These are phyloP conservation scores for Elasticomyces elasticus DNA, from an alignment of 495 filamentous ascomycete species.

Conservation along the genomic window DNA sequence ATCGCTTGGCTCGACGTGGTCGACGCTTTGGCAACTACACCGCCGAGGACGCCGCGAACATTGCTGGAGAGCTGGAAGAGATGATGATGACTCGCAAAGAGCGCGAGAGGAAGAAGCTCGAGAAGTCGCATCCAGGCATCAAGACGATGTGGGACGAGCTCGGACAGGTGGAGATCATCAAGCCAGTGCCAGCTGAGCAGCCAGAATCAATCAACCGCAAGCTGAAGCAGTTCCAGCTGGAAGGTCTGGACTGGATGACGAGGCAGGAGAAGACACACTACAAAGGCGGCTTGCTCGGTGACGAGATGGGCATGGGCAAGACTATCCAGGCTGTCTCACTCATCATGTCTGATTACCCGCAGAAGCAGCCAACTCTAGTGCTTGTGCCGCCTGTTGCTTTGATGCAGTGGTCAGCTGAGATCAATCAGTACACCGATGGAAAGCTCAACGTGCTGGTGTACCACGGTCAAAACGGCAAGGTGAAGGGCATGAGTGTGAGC, in stretches of 20 bases:
- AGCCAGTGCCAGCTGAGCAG: slow-evolving; percentile 58
- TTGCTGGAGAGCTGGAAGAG: slow-evolving; percentile 11
- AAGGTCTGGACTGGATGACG: slow-evolving; percentile 90
- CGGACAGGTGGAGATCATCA: slow-evolving; percentile 53
- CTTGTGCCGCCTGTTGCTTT: slow-evolving; percentile 89
- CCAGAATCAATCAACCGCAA: slow-evolving; percentile 67
- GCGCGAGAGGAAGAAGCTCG: slow-evolving; percentile 56
- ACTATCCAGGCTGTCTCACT: slow-evolving; percentile 95
- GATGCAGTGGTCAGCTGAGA: slow-evolving; percentile 95
- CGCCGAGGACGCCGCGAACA: background rate
- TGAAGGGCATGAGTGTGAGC: slow-evolving; percentile 60
- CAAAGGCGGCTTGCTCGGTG: slow-evolving; percentile 80
- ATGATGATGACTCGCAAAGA: slow-evolving; percentile 28
- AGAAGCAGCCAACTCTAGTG: slow-evolving; percentile 70
- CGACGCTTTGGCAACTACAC: slow-evolving; percentile 8
- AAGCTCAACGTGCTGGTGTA: slow-evolving; percentile 80
- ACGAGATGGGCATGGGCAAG: slow-evolving; percentile 98
- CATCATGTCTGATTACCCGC: slow-evolving; percentile 93
- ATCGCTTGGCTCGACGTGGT: background rate
- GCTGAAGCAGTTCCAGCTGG: slow-evolving; percentile 84
- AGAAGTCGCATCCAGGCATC: slow-evolving; percentile 66
- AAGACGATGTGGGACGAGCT: slow-evolving; percentile 75
- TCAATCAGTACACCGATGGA: slow-evolving; percentile 79
- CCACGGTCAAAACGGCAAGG: slow-evolving; percentile 74
- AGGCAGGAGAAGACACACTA: slow-evolving; percentile 76